Evolutionary conservation across 2,329 filamentous ascomycete genomes (phyloP).

Genomic region (Ophidiomyces ophidiicola): DNA sequence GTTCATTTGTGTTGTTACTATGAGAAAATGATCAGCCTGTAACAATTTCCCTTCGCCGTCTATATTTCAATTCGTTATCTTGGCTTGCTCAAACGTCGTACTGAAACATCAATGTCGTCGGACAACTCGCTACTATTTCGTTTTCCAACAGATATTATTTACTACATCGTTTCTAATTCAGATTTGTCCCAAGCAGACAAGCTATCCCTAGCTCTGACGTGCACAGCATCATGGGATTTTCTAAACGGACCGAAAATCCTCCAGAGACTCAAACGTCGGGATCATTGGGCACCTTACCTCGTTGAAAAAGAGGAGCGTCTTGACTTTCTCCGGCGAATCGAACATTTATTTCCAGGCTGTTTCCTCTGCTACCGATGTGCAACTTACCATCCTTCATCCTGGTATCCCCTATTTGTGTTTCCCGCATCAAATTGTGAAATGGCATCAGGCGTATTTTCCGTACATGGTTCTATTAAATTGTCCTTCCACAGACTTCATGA

Average conservation of each 20-base stretch:
- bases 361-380: conserved; percentile 6
- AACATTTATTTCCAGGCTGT: background rate
- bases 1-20: too few species aligned
- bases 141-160: conserved; percentile 4
- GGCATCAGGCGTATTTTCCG: background rate
- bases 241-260: conserved; percentile 1
- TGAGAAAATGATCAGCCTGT: too few species aligned
- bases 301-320: conserved; percentile 3
- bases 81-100: background rate
- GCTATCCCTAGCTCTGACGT: conserved; percentile 5
- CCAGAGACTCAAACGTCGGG: background rate
- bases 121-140: background rate
- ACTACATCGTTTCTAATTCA: conserved; percentile 1
- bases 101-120: background rate
- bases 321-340: conserved; percentile 3
- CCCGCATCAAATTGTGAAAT: background rate
- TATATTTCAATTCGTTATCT: background rate
- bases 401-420: background rate
- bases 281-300: background rate
- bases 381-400: background rate
- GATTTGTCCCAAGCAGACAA: conserved; percentile 1
- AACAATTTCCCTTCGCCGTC: background rate
- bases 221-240: conserved; percentile 3
- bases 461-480: background rate
- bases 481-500: conserved; percentile 1